Conservation (phyloP, 1,139 yeast genomes). For the Protomyces arabidopsidicola region DNA sequence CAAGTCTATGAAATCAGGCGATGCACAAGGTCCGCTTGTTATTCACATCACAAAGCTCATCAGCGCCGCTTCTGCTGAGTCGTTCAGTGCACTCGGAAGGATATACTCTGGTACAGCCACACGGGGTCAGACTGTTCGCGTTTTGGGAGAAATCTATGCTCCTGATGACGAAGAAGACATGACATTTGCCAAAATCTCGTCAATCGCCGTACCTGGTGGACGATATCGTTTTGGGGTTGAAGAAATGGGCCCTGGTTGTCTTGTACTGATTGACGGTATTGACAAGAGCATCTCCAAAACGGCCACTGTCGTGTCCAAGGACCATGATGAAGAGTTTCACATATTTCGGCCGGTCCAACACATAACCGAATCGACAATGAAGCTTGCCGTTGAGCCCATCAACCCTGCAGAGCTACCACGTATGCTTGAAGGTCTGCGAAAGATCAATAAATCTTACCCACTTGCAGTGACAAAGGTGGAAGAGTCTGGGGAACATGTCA, state of each 20-base stretch:
- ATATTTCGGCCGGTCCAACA: constrained; percentile 47
- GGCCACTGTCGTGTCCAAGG: constrained; percentile 50
- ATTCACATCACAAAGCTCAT: constrained; percentile 62
- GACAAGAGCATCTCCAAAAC: constrained; percentile 54
- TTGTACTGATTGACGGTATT: constrained; percentile 64
- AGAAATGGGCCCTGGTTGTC: constrained; percentile 57
- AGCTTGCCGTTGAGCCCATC: constrained; percentile 77
- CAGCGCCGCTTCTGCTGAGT: constrained; percentile 48
- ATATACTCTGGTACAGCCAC: constrained; percentile 57
- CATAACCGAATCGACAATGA: constrained; percentile 58
- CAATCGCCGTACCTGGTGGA: constrained; percentile 62
- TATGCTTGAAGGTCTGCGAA: constrained; percentile 62
- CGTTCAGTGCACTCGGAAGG: constrained; percentile 55
- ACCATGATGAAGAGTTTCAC: constrained; percentile 36
- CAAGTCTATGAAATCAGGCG: constrained; percentile 1
- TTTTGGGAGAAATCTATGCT: constrained; percentile 56
- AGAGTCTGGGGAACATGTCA: constrained; percentile 81
- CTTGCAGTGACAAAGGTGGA: constrained; percentile 67
- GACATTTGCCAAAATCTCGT: constrained; percentile 44
- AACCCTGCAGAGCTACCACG: constrained; percentile 74
- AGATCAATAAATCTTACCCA: constrained; percentile 59
- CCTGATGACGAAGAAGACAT: constrained; percentile 54
- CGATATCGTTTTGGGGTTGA: constrained; percentile 59
- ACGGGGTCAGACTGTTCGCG: constrained; percentile 48
- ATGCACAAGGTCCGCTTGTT: constrained; percentile 44